These are phyloP conservation scores for Hortiboletus campestris DNA, from an alignment of 768 basidiomycete genomes.

Conservation along the genomic window DNA sequence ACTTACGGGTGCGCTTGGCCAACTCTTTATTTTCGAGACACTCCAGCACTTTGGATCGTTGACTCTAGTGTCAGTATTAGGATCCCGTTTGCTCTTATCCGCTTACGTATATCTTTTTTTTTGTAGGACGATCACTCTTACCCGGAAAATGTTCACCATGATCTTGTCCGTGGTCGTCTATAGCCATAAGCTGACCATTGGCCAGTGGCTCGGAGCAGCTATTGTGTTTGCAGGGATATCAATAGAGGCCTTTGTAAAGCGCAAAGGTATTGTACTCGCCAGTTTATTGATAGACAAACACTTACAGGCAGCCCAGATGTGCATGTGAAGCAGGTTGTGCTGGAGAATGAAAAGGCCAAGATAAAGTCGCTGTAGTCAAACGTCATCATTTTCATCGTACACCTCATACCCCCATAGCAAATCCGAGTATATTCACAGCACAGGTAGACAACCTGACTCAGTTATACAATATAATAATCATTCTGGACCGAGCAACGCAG, in stretches of 20 bases:
- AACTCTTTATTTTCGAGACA: conserved; percentile 97
- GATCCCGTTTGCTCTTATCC: background rate
- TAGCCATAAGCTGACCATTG: conserved; percentile 75
- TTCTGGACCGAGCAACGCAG: conserved; percentile 1
- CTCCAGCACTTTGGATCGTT: conserved; percentile 87
- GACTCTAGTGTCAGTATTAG: conserved; percentile 72
- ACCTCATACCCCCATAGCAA: conserved; percentile 14
- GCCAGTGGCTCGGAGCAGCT: conserved; percentile 91
- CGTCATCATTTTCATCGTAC: background rate
- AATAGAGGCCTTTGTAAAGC: conserved; percentile 88
- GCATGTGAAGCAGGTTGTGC: conserved; percentile 73
- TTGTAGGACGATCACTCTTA: conserved; percentile 86
- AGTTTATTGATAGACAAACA: background rate
- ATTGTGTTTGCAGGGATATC: conserved; percentile 96
- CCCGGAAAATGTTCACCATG: conserved; percentile 98
- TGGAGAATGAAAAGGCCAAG: conserved; percentile 81
- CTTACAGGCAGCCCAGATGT: conserved; percentile 51
- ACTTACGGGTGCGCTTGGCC: conserved; percentile 88
- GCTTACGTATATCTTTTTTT: conserved; percentile 2
- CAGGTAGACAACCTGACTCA: conserved; percentile 13
- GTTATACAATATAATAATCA: conserved; percentile 29
- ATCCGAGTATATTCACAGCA: conserved; percentile 15
- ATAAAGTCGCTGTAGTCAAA: conserved; percentile 66
- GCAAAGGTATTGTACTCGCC: conserved; percentile 57
- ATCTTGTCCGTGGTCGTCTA: conserved; percentile 91